Conservation (phyloP, 768 basidiomycete species). For the Infundibulicybe gibba region DNA sequence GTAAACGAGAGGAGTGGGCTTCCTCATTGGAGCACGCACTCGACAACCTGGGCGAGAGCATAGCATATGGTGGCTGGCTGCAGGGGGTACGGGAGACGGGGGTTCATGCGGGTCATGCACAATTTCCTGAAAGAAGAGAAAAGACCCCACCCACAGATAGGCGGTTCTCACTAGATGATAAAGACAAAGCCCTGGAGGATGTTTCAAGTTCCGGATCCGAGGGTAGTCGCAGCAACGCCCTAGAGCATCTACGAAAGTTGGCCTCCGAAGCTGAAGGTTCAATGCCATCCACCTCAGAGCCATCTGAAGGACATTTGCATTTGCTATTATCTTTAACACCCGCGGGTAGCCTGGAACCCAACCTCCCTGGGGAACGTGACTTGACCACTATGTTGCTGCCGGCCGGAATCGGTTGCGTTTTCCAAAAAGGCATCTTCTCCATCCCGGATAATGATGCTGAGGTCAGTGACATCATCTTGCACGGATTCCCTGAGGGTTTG, state of each 20-base stretch:
- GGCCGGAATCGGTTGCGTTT: slow-evolving; percentile 39
- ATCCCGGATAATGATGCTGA: slow-evolving; percentile 25
- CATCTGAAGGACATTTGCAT: slow-evolving; percentile 34
- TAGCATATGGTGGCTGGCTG: slow-evolving; percentile 44
- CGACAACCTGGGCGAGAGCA: slow-evolving; percentile 37
- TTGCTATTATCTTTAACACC: slow-evolving; percentile 51
- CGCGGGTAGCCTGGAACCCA: slow-evolving; percentile 19
- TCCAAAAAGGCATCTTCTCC: slow-evolving; percentile 34
- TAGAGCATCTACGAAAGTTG: slow-evolving; percentile 13
- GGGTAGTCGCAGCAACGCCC: neutral
- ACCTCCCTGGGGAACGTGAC: slow-evolving; percentile 28
- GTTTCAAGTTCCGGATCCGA: neutral
- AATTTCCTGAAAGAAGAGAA: slow-evolving; percentile 9
- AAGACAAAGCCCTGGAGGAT: neutral
- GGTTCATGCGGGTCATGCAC: slow-evolving; percentile 14
- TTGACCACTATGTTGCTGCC: slow-evolving; percentile 36
- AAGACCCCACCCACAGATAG: slow-evolving; percentile 16
- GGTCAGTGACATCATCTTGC: neutral
- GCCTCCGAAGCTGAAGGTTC: slow-evolving; percentile 7
- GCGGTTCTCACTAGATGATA: slow-evolving; percentile 5
- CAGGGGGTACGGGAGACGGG: slow-evolving; percentile 35
- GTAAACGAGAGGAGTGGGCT: slow-evolving; percentile 37
- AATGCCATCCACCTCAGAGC: slow-evolving; percentile 18
- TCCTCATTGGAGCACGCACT: slow-evolving; percentile 42
- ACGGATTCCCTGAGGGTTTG: neutral